Percentiles rank a stretch among this genome's conserved stretches.
phyloP scores from a whole-genome alignment of 1,284 basidiomycete species.

The Naganishia sp. region DNA sequence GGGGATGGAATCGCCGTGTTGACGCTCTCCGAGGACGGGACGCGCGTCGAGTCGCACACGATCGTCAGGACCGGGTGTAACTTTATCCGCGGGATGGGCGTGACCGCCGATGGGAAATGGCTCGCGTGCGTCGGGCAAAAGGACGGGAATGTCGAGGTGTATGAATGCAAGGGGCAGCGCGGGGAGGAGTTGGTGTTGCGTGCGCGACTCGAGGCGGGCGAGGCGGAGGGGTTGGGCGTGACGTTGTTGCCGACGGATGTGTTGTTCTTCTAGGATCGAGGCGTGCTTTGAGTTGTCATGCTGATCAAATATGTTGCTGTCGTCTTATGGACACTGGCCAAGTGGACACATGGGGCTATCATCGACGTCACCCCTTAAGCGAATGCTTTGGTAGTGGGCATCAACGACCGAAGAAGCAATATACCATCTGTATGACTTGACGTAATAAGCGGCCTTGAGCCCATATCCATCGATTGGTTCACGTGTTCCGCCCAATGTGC shows the following conservation, averaged over 20 bases:
- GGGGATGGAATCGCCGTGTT: conserved; percentile 51
- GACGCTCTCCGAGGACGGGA: conserved; percentile 38
- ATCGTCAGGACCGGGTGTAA: conserved; percentile 46
- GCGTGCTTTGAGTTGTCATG: too few relatives aligned
- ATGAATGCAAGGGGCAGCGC: conserved; percentile 38
- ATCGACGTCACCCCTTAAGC: too few relatives aligned
- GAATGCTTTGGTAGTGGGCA: too few relatives aligned
- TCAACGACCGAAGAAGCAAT: too few relatives aligned
- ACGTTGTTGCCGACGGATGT: conserved; percentile 32
- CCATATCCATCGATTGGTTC: too few relatives aligned
- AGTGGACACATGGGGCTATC: too few relatives aligned
- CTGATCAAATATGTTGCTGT: too few relatives aligned
- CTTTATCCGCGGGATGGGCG: conserved; percentile 46
- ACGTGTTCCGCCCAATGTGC: too few relatives aligned
- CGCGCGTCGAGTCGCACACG: conserved; percentile 38
- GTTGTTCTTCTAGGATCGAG: conserved; percentile 12
- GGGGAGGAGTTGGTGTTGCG: conserved; percentile 53
- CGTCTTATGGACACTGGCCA: too few relatives aligned
- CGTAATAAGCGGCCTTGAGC: too few relatives aligned
- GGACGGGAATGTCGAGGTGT: conserved; percentile 48
- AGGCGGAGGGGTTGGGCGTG: conserved; percentile 8
- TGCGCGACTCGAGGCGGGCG: conserved; percentile 61
- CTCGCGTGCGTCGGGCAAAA: conserved; percentile 49
- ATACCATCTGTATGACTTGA: too few relatives aligned
- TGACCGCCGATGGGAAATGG: conserved; percentile 48